Evolutionary conservation across 352 stramenopile genomes (phyloP).

Genomic region (Globisporangium solare): DNA sequence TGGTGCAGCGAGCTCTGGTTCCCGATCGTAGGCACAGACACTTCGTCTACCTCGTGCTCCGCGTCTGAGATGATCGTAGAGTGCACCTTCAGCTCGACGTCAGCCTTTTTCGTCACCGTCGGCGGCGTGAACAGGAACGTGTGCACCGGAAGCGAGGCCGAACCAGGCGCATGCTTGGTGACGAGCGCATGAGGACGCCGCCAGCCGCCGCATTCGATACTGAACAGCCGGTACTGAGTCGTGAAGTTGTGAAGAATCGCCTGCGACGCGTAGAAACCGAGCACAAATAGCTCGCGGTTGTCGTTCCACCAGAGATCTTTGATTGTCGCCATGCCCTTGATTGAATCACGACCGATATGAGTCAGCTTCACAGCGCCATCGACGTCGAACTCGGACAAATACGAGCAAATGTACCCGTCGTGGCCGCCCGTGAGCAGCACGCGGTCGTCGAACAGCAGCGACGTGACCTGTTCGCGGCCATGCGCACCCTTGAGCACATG

Average conservation of each 20-base stretch:
- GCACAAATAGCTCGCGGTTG: conserved; percentile 57
- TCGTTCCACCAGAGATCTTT: conserved; percentile 52
- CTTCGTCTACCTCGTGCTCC: background rate
- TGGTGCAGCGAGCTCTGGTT: conserved; percentile 48
- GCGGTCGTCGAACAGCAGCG: conserved; percentile 35
- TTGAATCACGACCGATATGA: conserved; percentile 51
- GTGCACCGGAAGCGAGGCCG: conserved; percentile 35
- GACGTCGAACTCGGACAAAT: conserved; percentile 21
- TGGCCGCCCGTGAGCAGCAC: conserved; percentile 67
- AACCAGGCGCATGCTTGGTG: background rate
- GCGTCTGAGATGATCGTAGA: conserved; percentile 22
- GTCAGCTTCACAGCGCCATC: conserved; percentile 26
- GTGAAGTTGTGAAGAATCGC: conserved; percentile 75
- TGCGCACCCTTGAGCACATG: conserved; percentile 49
- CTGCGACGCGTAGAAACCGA: conserved; percentile 75
- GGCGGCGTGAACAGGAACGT: conserved; percentile 69
- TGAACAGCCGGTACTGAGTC: conserved; percentile 70
- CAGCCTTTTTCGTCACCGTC: conserved; percentile 30
- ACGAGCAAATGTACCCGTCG: conserved; percentile 79
- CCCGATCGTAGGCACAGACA: too few species aligned
- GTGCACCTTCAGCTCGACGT: conserved; percentile 67
- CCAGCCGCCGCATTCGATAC: conserved; percentile 78
- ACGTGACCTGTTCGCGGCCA: conserved; percentile 64
- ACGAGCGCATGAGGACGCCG: conserved; percentile 66
- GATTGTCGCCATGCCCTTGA: conserved; percentile 76